Conservation (phyloP, 1,284 basidiomycete species). For the Tylopilus sp. region DNA sequence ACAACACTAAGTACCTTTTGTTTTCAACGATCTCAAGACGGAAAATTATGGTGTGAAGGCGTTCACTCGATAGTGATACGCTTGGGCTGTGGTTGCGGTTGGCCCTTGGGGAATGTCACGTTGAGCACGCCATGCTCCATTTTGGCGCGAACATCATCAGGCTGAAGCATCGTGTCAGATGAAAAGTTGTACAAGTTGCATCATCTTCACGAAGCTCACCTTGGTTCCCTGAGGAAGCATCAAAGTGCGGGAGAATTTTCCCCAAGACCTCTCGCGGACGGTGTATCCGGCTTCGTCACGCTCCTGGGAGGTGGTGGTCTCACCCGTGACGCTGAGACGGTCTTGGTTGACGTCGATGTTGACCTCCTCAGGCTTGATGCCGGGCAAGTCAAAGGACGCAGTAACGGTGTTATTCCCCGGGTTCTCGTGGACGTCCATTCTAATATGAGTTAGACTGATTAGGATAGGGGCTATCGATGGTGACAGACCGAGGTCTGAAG, state of each 20-base stretch:
- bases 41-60: neutral
- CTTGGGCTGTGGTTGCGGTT: conserved; percentile 47
- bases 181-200: conserved; percentile 7
- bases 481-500: conserved; percentile 40
- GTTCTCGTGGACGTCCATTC: conserved; percentile 62
- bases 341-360: conserved; percentile 55
- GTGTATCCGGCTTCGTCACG: conserved; percentile 56
- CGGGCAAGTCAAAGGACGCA: conserved; percentile 62
- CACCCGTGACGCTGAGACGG: conserved; percentile 58
- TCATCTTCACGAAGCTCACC: conserved; percentile 41
- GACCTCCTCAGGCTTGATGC: conserved; percentile 56
- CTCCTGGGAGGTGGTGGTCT: conserved; percentile 46
- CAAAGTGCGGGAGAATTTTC: conserved; percentile 59
- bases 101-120: conserved; percentile 56
- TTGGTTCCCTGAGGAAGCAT: conserved; percentile 60
- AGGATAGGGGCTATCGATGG: neutral
- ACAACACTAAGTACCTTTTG: neutral
- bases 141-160: conserved; percentile 54
- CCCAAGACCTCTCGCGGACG: conserved; percentile 61
- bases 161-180: conserved; percentile 33
- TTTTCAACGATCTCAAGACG: neutral
- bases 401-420: conserved; percentile 52
- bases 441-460: conserved; percentile 23
- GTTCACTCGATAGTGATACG: conserved; percentile 48
- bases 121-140: conserved; percentile 58